Evolutionary conservation across 768 basidiomycete genomes (phyloP).

Genomic region (Lentinus brumalis): DNA sequence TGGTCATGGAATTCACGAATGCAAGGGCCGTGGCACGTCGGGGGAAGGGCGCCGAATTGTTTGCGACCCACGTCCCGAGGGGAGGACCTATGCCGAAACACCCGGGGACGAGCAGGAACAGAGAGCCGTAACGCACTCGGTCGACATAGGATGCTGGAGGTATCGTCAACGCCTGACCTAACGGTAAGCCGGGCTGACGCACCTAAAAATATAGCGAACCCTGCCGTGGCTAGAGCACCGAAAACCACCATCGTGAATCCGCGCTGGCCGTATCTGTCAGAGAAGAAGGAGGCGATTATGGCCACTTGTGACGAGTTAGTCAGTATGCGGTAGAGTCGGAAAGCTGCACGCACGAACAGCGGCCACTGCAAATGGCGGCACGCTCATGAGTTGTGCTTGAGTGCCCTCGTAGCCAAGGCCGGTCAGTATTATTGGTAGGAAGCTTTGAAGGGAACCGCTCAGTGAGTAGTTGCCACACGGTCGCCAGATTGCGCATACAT

Average conservation of each 20-base stretch:
- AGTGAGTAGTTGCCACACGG: no score
- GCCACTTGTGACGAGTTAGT: slow-evolving; percentile 29
- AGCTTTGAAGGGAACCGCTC: neutral
- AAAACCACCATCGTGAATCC: slow-evolving; percentile 48
- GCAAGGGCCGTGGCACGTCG: slow-evolving; percentile 62
- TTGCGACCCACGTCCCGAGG: slow-evolving; percentile 59
- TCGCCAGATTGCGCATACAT: no score
- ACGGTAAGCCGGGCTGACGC: slow-evolving; percentile 18
- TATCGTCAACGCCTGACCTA: no score
- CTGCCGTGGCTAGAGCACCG: slow-evolving; percentile 45
- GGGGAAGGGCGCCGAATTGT: slow-evolving; percentile 59
- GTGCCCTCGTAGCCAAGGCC: slow-evolving; percentile 31
- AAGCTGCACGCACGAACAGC: slow-evolving; percentile 23
- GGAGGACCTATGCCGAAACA: slow-evolving; percentile 54
- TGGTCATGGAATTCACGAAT: slow-evolving; percentile 57
- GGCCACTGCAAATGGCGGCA: slow-evolving; percentile 35
- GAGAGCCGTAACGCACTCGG: slow-evolving; percentile 50
- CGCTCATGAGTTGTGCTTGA: slow-evolving; percentile 34
- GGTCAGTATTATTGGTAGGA: neutral
- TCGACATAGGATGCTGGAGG: slow-evolving; percentile 34
- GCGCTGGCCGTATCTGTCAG: slow-evolving; percentile 54
- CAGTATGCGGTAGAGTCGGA: no score
- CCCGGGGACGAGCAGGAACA: slow-evolving; percentile 58
- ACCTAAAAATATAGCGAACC: slow-evolving; percentile 59
- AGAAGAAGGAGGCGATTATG: slow-evolving; percentile 45